A percentile compares a stretch with the other conserved stretches of the same genome.
These are phyloP conservation scores for Phytophthora quininea DNA, from an alignment of 352 stramenopile genomes.

Conservation along the genomic window DNA sequence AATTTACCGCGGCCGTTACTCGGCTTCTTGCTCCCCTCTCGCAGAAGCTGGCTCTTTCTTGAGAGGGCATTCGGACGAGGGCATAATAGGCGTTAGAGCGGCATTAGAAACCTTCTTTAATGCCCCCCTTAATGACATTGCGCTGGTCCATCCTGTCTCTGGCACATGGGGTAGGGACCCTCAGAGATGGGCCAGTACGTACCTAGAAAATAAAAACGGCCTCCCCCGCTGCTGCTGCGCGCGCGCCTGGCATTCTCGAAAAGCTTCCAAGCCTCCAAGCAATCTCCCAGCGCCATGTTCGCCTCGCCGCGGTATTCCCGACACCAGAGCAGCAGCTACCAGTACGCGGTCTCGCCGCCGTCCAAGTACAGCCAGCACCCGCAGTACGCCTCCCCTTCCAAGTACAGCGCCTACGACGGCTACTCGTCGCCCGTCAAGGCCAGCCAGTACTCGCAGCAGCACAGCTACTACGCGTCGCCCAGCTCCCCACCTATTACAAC, in stretches of 20 bases:
- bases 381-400: slow-evolving; percentile 36
- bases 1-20: not conserved
- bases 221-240: not conserved
- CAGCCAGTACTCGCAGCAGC: slow-evolving; percentile 31
- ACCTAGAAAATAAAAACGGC: not conserved
- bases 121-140: not conserved
- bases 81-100: no score
- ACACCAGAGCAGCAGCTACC: slow-evolving; percentile 36
- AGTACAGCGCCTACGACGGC: slow-evolving; percentile 34
- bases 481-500: slow-evolving; percentile 52
- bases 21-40: not conserved
- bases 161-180: not conserved
- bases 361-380: slow-evolving; percentile 29
- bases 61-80: no score
- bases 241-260: slow-evolving; percentile 43
- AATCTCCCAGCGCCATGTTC: slow-evolving; percentile 30
- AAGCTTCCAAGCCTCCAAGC: slow-evolving; percentile 13
- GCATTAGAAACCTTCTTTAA: not conserved
- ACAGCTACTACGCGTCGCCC: slow-evolving; percentile 50
- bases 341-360: slow-evolving; percentile 26
- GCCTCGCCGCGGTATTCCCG: slow-evolving; percentile 45
- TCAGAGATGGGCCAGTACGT: not conserved
- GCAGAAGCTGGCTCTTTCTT: not conserved
- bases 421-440: slow-evolving; percentile 51
- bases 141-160: not conserved